Base-by-base conservation (phyloP, 2,329 filamentous ascomycete genomes). In the Fusarium dimerum region DNA sequence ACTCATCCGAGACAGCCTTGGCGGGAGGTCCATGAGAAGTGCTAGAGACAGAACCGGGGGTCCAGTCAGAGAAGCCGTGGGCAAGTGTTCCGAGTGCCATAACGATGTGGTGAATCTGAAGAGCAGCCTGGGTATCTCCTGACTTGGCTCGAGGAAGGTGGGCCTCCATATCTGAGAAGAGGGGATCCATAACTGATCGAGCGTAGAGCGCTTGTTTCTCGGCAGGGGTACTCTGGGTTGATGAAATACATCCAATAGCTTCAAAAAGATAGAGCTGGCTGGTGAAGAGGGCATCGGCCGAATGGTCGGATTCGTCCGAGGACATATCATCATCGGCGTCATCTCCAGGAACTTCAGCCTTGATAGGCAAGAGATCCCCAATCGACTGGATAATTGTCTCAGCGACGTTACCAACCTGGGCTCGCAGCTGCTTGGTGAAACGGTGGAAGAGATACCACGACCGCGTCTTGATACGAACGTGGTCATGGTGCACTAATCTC, bases 381-480 rank as follows among this genome's bases (percentile, higher is more conserved):
- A 99, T 87, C 38, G 93, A 93, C 66, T 92, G 87, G 50, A 99
- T 95, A 45, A 99, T 87, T 1, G 88, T 93, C 70, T 96, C 89
- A 1, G 93, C 92, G 32, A 96, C 88, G 66, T 94, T 91, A 48
- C 91, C 92, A 43, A 99, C 84, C 65, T 95, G 88, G 6, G 82
- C 78, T 52, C 92, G 84, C 32, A 99, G 79, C 62, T 94, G 90
- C 75, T 93, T 96, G 53, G 96, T 89, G 56, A 97, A 88, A 26
- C 92, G 89, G 64, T 92, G 89, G 76, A 99, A 97, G 2, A 99
- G 83, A 71, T 97, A 99, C 94, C 94, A 99, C 1, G 94, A 96
- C 53, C 94, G 85, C 7, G 88, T 89, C 65, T 91, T 90, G 57
- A 99, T 89, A 64, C 92, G 90, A 55, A 90, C 83, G 65, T 96